Evolutionary conservation across 768 basidiomycete genomes (phyloP), one percentile per base, ranked within the genome.

Genomic region (Leccinellum rugosiceps): DNA sequence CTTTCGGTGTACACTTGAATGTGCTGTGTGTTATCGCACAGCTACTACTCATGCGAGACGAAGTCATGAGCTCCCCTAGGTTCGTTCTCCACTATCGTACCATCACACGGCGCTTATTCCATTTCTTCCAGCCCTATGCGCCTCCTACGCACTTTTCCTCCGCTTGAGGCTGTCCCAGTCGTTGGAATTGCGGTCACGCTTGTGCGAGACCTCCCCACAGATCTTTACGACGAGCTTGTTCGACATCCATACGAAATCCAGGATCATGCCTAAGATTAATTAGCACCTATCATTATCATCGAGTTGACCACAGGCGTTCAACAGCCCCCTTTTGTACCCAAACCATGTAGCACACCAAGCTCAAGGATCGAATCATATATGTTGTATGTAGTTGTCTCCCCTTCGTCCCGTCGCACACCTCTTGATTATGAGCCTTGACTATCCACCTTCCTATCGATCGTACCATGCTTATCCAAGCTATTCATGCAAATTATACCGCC

Each of bases 21-120:
- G 88, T 99, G 11, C 78, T 99, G 15, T 98, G 95, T 67, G 94
- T 98, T 3, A 98, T 98, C 58, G 96, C 97, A 7, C 97, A 98
- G 66, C 75, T 99, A 4, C 71, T 95, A 4, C 81, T 96, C 11
- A 96, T 98, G 74, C 80, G 94, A 57, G 88, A 92, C 46, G 91
- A 94, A 47, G 83, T 99, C 48, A 93, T 99, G 87, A 79, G 75
- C 50, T 92, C 89, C 1, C 78, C 86, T 2, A 94, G 92, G 96
- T 95, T 56, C 43, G 83, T 70, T 43, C 15, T 44, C n/a, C 15
- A 44, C 19, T 30, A 41, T 51, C 43, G 21, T 1, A 1, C 41
- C n/a, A 10, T 5, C 8, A 15, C 25, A 21, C 32, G 15, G 25
- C 10, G 25, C 35, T 58, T 38, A 65, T 61, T n/a, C 28, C 13